Conservation (phyloP, 176 grass and related monocot species). For the Poa annua region DNA sequence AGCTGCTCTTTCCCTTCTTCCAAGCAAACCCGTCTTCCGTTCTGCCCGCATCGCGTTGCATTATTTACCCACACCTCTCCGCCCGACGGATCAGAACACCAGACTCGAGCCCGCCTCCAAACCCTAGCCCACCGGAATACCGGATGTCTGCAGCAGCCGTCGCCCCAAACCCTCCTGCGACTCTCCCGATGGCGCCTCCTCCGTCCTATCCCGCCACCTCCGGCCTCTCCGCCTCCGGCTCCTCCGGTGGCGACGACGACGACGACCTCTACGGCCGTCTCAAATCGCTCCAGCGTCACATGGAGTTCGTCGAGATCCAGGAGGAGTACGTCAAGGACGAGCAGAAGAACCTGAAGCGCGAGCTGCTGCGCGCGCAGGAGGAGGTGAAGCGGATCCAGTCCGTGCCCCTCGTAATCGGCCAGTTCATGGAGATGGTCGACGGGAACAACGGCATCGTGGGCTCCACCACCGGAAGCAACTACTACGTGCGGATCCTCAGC, state of each 20-base stretch:
- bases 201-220: slow-evolving; percentile 50
- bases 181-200: slow-evolving; percentile 34
- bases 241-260: slow-evolving; percentile 49
- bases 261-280: slow-evolving; percentile 92
- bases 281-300: slow-evolving; percentile 89
- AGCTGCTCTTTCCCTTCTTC: slow-evolving; percentile 21
- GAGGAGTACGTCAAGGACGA: slow-evolving; percentile 99
- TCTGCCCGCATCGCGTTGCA: background rate
- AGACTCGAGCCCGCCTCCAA: slow-evolving; percentile 19
- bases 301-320: slow-evolving; percentile 96
- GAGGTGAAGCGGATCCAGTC: slow-evolving; percentile 99
- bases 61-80: background rate
- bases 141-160: slow-evolving; percentile 53
- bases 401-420: slow-evolving; percentile 93
- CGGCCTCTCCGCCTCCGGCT: background rate
- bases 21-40: slow-evolving; percentile 31
- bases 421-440: slow-evolving; percentile 99
- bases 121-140: slow-evolving; percentile 40
- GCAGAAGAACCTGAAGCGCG: slow-evolving; percentile 97
- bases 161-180: slow-evolving; percentile 30
- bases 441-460: slow-evolving; percentile 97
- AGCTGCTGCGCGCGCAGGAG: slow-evolving; percentile 92
- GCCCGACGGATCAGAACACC: background rate
- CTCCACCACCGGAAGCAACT: slow-evolving; percentile 95
- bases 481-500: slow-evolving; percentile 94